Conservation (phyloP, 1,284 basidiomycete species). For the Apiotrichum sp. region DNA sequence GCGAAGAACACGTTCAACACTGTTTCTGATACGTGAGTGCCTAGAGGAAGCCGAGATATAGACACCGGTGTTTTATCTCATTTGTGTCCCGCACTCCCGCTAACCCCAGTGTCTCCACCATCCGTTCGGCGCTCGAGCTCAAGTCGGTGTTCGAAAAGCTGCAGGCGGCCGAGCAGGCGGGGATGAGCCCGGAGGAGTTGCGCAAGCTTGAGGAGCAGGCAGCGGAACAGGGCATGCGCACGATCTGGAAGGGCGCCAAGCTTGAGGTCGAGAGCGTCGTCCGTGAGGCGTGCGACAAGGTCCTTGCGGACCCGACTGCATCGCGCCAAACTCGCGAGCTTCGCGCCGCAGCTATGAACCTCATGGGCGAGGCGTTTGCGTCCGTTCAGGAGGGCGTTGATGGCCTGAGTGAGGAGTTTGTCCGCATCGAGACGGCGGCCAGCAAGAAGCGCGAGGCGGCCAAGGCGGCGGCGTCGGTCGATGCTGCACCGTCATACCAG, state of each 20-base stretch:
- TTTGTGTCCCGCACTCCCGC: neutral
- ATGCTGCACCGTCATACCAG: conserved; percentile 4
- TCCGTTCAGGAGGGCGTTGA: conserved; percentile 62
- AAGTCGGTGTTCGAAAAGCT: conserved; percentile 95
- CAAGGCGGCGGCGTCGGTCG: neutral
- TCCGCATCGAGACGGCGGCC: conserved; percentile 64
- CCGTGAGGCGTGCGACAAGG: conserved; percentile 84
- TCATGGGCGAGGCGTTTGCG: conserved; percentile 61
- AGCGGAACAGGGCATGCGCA: conserved; percentile 86
- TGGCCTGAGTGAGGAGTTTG: conserved; percentile 59
- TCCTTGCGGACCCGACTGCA: conserved; percentile 55
- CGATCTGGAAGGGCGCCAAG: conserved; percentile 67
- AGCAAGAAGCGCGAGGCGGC: conserved; percentile 45
- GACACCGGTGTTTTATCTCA: too few species aligned
- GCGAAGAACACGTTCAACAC: conserved; percentile 90
- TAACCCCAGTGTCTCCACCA: conserved; percentile 59
- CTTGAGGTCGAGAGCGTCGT: conserved; percentile 62
- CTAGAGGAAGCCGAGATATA: neutral
- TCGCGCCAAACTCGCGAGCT: conserved; percentile 59
- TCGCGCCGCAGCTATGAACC: conserved; percentile 72
- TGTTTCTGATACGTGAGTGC: conserved; percentile 78
- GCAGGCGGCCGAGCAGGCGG: conserved; percentile 82
- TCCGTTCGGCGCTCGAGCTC: conserved; percentile 68
- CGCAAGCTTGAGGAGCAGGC: conserved; percentile 90
- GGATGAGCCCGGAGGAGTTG: conserved; percentile 78